These are phyloP conservation scores for Hemisphaericaspora lyxosophila DNA, from an alignment of 1,139 yeast species.

Conservation along the genomic window DNA sequence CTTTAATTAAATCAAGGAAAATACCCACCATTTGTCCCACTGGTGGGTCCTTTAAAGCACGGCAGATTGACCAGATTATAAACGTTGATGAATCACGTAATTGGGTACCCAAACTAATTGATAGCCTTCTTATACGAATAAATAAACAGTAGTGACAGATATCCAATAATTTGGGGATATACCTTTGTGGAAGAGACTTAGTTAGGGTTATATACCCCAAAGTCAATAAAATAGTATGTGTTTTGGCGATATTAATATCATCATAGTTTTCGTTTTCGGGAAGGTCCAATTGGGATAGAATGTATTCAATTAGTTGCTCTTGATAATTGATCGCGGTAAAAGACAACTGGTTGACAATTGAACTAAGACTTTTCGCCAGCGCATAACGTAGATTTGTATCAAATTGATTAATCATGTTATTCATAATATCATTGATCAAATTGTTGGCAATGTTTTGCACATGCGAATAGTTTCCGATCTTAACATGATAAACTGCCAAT, in stretches of 20 bases:
- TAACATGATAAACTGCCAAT: conserved; percentile 22
- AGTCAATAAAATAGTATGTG: conserved; percentile 36
- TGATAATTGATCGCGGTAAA: conserved; percentile 34
- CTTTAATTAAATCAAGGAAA: conserved; percentile 48
- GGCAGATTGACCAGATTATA: conserved; percentile 48
- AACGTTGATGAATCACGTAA: conserved; percentile 85
- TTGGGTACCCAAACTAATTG: conserved; percentile 59
- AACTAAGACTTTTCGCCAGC: conserved; percentile 37
- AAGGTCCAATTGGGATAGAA: conserved; percentile 27
- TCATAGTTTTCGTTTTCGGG: conserved; percentile 5
- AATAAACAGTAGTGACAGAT: conserved; percentile 47
- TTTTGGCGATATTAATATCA: conserved; percentile 23
- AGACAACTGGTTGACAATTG: conserved; percentile 21
- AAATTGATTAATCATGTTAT: conserved; percentile 19
- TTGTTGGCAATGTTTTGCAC: conserved; percentile 30
- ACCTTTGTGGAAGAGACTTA: conserved; percentile 26
- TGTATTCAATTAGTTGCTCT: conserved; percentile 28
- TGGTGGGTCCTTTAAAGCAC: conserved; percentile 17
- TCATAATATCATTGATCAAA: conserved; percentile 30
- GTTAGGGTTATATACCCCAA: conserved; percentile 36
- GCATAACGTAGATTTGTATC: conserved; percentile 37
- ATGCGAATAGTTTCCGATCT: conserved; percentile 15
- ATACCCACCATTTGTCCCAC: conserved; percentile 16
- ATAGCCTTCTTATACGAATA: conserved; percentile 52
- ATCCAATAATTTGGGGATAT: conserved; percentile 26